phyloP scores from a whole-genome alignment of 345 rosid species.

The Bruguiera parviflora region DNA sequence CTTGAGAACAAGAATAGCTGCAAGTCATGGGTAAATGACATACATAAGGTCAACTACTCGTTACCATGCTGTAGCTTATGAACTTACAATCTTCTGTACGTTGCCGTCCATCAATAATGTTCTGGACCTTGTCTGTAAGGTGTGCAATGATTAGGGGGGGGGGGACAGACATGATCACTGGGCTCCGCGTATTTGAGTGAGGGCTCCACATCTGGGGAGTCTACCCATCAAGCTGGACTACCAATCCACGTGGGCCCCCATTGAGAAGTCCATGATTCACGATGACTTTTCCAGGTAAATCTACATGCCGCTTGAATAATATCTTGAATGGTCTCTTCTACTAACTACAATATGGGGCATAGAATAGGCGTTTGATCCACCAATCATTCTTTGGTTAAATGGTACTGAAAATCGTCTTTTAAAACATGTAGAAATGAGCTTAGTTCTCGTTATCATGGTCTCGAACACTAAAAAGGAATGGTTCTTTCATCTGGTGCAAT shows the following conservation, averaged over 20 bases:
- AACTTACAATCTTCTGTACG: neutral
- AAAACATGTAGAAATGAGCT: no score
- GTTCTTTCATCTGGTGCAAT: neutral
- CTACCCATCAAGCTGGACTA: neutral
- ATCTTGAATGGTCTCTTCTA: no score
- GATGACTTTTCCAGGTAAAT: constrained; percentile 8
- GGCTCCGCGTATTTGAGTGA: constrained; percentile 13
- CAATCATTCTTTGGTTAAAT: no score
- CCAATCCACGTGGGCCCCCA: no score
- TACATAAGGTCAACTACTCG: no score
- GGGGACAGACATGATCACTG: constrained; percentile 27
- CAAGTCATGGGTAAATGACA: neutral
- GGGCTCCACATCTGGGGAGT: constrained; percentile 17
- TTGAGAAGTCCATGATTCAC: neutral
- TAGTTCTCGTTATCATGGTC: no score
- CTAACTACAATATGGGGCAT: no score
- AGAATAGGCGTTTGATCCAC: no score
- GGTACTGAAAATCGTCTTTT: no score
- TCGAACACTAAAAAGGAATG: neutral
- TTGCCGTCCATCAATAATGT: constrained; percentile 12
- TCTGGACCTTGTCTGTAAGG: constrained; percentile 1
- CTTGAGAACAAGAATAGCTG: neutral
- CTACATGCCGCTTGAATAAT: no score
- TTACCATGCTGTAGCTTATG: neutral
- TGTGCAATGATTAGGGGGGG: constrained; percentile 15